A percentile compares a stretch with the other conserved stretches of the same genome.
Conservation (phyloP, 2,329 filamentous ascomycete species). For the Nothomitra cinnamomea region DNA sequence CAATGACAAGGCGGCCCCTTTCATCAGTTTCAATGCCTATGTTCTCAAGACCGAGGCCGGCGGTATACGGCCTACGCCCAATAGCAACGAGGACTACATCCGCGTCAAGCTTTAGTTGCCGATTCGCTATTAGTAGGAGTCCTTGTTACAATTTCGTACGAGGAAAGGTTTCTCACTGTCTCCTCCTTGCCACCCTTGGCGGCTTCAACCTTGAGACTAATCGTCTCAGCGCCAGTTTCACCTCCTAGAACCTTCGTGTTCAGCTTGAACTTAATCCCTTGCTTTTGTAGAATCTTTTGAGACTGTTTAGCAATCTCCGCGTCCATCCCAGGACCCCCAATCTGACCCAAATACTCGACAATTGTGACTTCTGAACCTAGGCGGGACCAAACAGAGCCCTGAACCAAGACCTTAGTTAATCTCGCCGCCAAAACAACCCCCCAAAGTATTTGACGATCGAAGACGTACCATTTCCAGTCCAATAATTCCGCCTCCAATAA, state of each 20-base stretch:
- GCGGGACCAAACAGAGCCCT: slow-evolving; percentile 86
- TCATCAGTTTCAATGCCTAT: slow-evolving; percentile 85
- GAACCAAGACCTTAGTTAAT: slow-evolving; percentile 9
- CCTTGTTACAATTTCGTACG: background rate
- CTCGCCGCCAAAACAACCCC: background rate
- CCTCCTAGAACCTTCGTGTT: slow-evolving; percentile 87
- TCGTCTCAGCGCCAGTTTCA: slow-evolving; percentile 57
- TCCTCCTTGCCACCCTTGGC: slow-evolving; percentile 95
- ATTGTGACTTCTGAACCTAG: slow-evolving; percentile 90
- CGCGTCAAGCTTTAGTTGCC: slow-evolving; percentile 56
- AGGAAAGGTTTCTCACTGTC: slow-evolving; percentile 39
- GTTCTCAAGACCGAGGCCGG: slow-evolving; percentile 82
- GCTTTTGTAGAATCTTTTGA: slow-evolving; percentile 88
- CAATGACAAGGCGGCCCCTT: slow-evolving; percentile 85
- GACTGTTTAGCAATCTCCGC: slow-evolving; percentile 75
- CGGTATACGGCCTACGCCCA: slow-evolving; percentile 86
- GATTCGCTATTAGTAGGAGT: background rate
- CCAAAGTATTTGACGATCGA: background rate
- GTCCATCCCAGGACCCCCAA: slow-evolving; percentile 97
- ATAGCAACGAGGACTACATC: slow-evolving; percentile 96
- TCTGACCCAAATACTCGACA: slow-evolving; percentile 90
- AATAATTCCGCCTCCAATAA: slow-evolving; percentile 97
- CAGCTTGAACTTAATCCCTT: slow-evolving; percentile 96
- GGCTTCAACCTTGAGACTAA: slow-evolving; percentile 75
- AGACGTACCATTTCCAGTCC: slow-evolving; percentile 79